These are phyloP conservation scores for Colletotrichum sojae DNA, from an alignment of 2,329 filamentous ascomycete species.

Conservation along the genomic window DNA sequence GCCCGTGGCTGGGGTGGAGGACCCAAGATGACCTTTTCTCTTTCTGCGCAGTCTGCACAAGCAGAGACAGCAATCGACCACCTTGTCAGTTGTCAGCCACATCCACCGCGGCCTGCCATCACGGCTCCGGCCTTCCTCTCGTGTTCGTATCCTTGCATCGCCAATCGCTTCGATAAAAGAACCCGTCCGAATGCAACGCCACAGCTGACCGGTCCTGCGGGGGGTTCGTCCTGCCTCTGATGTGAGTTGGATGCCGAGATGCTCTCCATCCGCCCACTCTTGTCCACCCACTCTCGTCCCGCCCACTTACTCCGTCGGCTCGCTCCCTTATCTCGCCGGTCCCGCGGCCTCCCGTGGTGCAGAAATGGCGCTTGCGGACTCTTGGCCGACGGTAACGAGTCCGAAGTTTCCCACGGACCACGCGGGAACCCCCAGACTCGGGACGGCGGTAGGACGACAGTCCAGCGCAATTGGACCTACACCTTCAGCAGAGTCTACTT, in stretches of 20 bases:
- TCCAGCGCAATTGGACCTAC: background rate
- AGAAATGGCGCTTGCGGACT: conserved; percentile 19
- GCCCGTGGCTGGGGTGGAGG: conserved; percentile 1
- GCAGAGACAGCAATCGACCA: background rate
- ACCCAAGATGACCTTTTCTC: background rate
- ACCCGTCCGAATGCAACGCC: conserved; percentile 26
- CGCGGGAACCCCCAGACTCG: background rate
- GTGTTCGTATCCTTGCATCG: conserved; percentile 37
- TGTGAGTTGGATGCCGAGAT: too few species aligned
- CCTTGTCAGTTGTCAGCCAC: conserved; percentile 8
- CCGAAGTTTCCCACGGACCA: conserved; percentile 18
- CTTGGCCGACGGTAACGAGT: conserved; percentile 13
- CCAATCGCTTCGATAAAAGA: conserved; percentile 24
- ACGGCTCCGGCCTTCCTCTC: conserved; percentile 17
- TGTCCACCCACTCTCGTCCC: background rate
- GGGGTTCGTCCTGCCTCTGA: background rate
- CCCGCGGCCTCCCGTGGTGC: conserved; percentile 9
- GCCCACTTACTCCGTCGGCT: background rate
- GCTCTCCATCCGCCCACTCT: too few species aligned
- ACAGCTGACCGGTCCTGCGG: conserved; percentile 8
- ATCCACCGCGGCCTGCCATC: background rate
- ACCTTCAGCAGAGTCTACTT: background rate
- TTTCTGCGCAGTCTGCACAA: background rate
- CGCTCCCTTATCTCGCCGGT: conserved; percentile 22
- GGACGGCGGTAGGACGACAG: background rate